These are phyloP conservation scores for Platismatia glauca DNA, from an alignment of 495 filamentous ascomycete species.

Conservation along the genomic window DNA sequence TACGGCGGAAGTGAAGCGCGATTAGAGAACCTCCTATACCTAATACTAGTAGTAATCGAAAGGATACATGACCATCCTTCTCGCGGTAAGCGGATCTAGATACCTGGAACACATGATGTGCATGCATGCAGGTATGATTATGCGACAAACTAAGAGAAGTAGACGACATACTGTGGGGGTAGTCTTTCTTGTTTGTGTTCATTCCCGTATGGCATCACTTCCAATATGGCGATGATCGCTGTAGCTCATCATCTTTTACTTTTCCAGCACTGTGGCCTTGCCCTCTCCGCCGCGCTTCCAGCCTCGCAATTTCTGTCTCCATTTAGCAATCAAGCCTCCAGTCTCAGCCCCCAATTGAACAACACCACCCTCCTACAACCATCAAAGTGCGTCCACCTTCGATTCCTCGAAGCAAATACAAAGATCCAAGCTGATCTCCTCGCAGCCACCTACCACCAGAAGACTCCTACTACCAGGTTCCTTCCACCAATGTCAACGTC, in stretches of 20 bases:
- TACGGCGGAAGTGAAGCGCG: background rate
- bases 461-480: background rate
- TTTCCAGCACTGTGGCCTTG: background rate
- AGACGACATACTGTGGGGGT: background rate
- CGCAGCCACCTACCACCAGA: background rate
- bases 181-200: background rate
- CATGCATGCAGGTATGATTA: background rate
- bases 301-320: background rate
- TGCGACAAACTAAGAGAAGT: background rate
- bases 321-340: background rate
- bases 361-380: background rate
- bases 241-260: background rate
- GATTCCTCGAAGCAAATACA: background rate
- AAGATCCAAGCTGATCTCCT: background rate
- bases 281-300: background rate
- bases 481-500: background rate
- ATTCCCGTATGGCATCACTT: background rate
- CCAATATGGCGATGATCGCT: background rate
- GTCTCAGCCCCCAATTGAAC: too few relatives aligned
- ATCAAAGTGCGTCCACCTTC: background rate
- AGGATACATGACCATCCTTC: background rate
- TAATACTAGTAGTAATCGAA: background rate
- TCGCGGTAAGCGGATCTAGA: background rate
- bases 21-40: too few relatives aligned
- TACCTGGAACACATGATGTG: background rate